Evolutionary conservation across 1,139 yeast genomes (phyloP).

Genomic region (Diutina siamensis): DNA sequence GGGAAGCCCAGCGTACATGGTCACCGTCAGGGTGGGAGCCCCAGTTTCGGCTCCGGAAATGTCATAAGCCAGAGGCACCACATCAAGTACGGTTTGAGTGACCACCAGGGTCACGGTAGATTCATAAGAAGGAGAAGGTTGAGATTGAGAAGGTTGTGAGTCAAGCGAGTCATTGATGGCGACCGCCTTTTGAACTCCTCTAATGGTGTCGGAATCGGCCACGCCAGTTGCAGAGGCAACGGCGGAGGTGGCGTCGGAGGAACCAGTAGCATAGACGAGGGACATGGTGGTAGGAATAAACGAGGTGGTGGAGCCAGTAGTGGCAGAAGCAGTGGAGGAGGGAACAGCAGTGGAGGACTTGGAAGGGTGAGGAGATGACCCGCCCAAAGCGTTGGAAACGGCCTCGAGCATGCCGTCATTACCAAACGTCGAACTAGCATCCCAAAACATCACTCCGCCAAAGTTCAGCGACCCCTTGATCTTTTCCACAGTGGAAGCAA

Average conservation of each 20-base stretch:
- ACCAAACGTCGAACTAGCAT: slow-evolving; percentile 15
- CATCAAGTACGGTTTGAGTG: neutral
- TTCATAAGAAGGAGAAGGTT: neutral
- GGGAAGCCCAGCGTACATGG: neutral
- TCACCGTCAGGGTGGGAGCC: neutral
- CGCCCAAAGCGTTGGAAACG: slow-evolving; percentile 8
- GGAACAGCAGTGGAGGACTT: neutral
- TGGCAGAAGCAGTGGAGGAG: slow-evolving; percentile 1
- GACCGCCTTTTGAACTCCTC: neutral
- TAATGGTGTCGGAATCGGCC: neutral
- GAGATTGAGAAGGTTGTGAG: neutral
- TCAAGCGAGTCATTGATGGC: neutral
- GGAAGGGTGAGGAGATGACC: slow-evolving; percentile 6
- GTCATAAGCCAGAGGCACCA: slow-evolving; percentile 1
- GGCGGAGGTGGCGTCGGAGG: neutral
- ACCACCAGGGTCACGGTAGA: neutral
- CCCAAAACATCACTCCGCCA: slow-evolving; percentile 21
- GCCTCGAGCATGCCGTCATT: slow-evolving; percentile 8
- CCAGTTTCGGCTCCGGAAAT: neutral
- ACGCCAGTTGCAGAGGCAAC: neutral
- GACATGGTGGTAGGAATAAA: neutral
- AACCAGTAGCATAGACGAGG: neutral
- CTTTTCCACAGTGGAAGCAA: slow-evolving; percentile 10
- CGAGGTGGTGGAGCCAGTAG: neutral
- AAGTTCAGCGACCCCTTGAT: slow-evolving; percentile 13